Evolutionary conservation across 176 grass and related monocot species (phyloP).

Genomic region (Calamus simplicifolius): DNA sequence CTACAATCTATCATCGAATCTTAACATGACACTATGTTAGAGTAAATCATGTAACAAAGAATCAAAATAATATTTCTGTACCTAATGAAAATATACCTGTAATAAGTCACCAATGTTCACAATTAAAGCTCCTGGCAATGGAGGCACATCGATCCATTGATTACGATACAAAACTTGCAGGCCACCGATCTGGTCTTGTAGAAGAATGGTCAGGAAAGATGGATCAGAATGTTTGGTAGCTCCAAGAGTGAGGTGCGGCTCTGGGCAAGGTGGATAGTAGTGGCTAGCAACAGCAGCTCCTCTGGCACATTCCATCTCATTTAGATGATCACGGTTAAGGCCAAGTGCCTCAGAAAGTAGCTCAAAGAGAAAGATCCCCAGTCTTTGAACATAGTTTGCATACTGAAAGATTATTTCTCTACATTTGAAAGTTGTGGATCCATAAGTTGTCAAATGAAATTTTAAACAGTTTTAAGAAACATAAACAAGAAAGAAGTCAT

Average conservation of each 20-base stretch:
- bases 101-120: slow-evolving; percentile 52
- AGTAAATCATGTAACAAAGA: too few species aligned
- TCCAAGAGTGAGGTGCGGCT: slow-evolving; percentile 36
- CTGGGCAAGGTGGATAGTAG: slow-evolving; percentile 53
- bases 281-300: slow-evolving; percentile 15
- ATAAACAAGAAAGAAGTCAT: too few species aligned
- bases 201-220: slow-evolving; percentile 41
- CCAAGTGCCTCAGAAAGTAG: slow-evolving; percentile 46
- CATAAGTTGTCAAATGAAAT: too few species aligned
- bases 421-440: neutral
- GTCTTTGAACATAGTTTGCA: neutral
- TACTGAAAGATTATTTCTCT: slow-evolving; percentile 24
- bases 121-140: slow-evolving; percentile 31
- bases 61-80: neutral
- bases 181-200: slow-evolving; percentile 40
- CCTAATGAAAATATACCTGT: slow-evolving; percentile 23
- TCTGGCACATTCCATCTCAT: slow-evolving; percentile 21
- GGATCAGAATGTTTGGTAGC: slow-evolving; percentile 31
- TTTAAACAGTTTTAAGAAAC: too few species aligned
- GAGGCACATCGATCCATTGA: slow-evolving; percentile 36
- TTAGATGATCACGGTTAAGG: slow-evolving; percentile 6
- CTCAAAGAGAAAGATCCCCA: slow-evolving; percentile 24
- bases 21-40: too few species aligned
- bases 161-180: slow-evolving; percentile 35
- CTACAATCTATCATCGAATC: too few species aligned